phyloP scores from a whole-genome alignment of 257 asterid species.

The Nicotiana sylvestris region DNA sequence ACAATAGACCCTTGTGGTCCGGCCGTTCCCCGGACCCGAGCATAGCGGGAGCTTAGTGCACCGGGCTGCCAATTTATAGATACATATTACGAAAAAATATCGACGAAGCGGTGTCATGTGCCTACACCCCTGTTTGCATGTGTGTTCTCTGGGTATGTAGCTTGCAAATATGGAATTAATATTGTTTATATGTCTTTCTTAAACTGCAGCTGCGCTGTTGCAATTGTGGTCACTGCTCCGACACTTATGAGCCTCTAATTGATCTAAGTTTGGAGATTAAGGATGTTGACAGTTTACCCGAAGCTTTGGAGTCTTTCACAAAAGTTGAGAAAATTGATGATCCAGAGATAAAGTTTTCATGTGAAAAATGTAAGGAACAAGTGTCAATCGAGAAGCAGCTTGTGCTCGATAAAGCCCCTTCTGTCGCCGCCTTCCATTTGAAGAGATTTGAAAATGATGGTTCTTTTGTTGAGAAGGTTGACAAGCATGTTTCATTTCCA shows the following conservation, averaged over 20 bases:
- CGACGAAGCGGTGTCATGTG: too few relatives aligned
- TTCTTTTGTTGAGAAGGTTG: constrained; percentile 56
- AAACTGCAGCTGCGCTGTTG: constrained; percentile 68
- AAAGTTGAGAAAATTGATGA: constrained; percentile 73
- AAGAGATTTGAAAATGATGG: constrained; percentile 84
- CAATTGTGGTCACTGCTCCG: constrained; percentile 65
- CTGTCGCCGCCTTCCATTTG: constrained; percentile 65
- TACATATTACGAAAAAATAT: too few relatives aligned
- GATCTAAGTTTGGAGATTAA: constrained; percentile 88
- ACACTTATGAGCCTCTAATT: constrained; percentile 64
- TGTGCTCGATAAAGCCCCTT: constrained; percentile 58
- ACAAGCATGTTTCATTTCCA: constrained; percentile 66
- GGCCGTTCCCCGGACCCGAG: too few relatives aligned
- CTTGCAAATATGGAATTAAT: background rate
- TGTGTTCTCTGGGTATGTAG: background rate
- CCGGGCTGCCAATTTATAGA: too few relatives aligned
- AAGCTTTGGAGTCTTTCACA: constrained; percentile 76
- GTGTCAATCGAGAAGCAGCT: constrained; percentile 77
- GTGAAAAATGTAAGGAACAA: constrained; percentile 66
- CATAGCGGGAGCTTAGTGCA: too few relatives aligned
- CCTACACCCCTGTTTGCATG: background rate
- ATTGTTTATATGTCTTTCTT: background rate
- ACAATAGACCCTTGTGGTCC: too few relatives aligned
- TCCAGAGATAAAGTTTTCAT: constrained; percentile 59
- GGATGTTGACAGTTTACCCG: constrained; percentile 41